Evolutionary conservation across 495 filamentous ascomycete species (phyloP).

Genomic region (Corynascus novoguineensis): DNA sequence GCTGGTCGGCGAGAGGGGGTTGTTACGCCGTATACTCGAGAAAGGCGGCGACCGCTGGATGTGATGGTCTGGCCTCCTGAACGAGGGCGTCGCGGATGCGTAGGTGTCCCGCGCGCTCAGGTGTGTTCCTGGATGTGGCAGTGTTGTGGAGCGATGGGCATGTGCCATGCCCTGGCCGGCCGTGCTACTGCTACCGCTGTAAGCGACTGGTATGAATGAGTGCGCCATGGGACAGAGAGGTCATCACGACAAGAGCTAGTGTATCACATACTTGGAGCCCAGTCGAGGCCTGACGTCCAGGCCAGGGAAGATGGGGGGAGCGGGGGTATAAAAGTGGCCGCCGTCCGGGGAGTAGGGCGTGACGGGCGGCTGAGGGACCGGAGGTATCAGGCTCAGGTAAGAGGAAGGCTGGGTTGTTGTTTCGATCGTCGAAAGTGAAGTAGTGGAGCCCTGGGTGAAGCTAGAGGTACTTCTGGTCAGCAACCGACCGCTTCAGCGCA

Average conservation of each 20-base stretch:
- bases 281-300: conserved; percentile 48
- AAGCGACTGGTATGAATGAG: conserved; percentile 31
- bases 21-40: conserved; percentile 42
- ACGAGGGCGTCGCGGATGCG: conserved; percentile 42
- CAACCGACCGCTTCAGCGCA: conserved; percentile 27
- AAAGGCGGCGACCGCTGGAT: conserved; percentile 46
- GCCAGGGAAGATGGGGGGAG: conserved; percentile 39
- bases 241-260: conserved; percentile 12
- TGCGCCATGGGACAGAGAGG: conserved; percentile 25
- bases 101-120: conserved; percentile 48
- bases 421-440: conserved; percentile 43
- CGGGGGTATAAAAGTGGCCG: conserved; percentile 38
- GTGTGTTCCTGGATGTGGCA: conserved; percentile 45
- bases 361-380: conserved; percentile 39
- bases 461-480: conserved; percentile 35
- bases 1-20: conserved; percentile 47
- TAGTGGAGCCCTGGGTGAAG: conserved; percentile 43
- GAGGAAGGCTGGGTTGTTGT: conserved; percentile 41
- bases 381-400: conserved; percentile 41
- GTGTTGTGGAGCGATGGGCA: conserved; percentile 45
- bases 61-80: conserved; percentile 45
- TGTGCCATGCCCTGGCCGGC: conserved; percentile 52
- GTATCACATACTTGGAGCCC: conserved; percentile 45
- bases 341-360: conserved; percentile 43
- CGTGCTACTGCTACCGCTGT: conserved; percentile 41